Percentiles rank a stretch among this genome's conserved stretches.
These are phyloP conservation scores for Meyerozyma elateridarum DNA, from an alignment of 1,139 yeast genomes.

Conservation along the genomic window DNA sequence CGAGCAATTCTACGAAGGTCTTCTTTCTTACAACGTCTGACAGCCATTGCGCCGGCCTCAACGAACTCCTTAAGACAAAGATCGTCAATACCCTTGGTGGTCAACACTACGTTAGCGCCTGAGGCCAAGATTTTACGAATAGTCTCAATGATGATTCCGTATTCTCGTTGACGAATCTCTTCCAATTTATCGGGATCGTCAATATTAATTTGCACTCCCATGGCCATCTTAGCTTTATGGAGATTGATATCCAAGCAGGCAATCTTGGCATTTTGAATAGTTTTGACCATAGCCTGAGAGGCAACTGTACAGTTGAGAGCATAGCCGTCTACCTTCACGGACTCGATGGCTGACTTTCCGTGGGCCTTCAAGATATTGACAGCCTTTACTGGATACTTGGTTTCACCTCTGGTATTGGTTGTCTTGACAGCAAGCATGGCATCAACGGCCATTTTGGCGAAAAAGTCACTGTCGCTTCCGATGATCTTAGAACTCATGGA, in stretches of 20 bases:
- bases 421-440: constrained; percentile 96
- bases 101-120: constrained; percentile 94
- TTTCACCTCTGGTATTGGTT: constrained; percentile 80
- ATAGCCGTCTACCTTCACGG: constrained; percentile 84
- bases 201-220: constrained; percentile 96
- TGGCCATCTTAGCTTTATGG: constrained; percentile 96
- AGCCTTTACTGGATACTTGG: constrained; percentile 94
- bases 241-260: constrained; percentile 93
- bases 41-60: constrained; percentile 96
- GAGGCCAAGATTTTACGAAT: constrained; percentile 81
- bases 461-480: constrained; percentile 93
- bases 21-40: constrained; percentile 95
- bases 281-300: constrained; percentile 91
- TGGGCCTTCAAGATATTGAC: constrained; percentile 95
- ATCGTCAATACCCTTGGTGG: constrained; percentile 98
- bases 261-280: constrained; percentile 69
- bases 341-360: constrained; percentile 88
- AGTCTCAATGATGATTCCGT: constrained; percentile 85
- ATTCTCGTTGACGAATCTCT: constrained; percentile 91
- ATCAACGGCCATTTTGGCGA: constrained; percentile 87
- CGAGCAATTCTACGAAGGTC: constrained; percentile 95
- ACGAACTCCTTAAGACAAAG: constrained; percentile 92
- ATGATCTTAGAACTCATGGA: constrained; percentile 96
- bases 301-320: constrained; percentile 98
- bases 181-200: constrained; percentile 98